phyloP scores from a whole-genome alignment of 495 filamentous ascomycete species.

The Penicillium robsamsonii region DNA sequence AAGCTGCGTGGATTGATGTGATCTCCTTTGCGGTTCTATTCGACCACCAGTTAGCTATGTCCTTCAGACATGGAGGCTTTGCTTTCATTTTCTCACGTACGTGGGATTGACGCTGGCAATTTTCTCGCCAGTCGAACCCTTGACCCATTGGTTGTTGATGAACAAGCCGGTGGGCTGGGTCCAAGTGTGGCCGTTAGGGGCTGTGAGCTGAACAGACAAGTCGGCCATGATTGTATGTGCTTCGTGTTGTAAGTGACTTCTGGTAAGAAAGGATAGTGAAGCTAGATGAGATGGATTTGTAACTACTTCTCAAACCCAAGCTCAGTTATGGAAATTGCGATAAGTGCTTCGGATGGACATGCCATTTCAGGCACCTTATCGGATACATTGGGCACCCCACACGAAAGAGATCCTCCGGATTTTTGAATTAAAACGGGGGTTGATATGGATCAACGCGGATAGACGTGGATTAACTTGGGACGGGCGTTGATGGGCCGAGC shows the following conservation, averaged over 20 bases:
- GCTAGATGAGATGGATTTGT: neutral
- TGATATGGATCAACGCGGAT: neutral
- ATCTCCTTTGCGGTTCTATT: conserved; percentile 71
- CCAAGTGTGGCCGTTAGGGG: conserved; percentile 79
- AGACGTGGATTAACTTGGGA: neutral
- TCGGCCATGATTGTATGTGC: conserved; percentile 20
- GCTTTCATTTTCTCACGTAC: conserved; percentile 43
- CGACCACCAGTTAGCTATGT: conserved; percentile 23
- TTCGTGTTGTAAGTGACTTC: neutral
- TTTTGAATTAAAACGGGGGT: conserved; percentile 6
- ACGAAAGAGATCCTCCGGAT: conserved; percentile 16
- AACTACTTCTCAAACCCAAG: neutral
- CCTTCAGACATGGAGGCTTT: neutral
- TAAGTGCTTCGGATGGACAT: conserved; percentile 26
- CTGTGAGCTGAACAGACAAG: conserved; percentile 28
- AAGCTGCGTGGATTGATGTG: conserved; percentile 77
- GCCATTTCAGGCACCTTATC: conserved; percentile 5
- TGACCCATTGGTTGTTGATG: conserved; percentile 92
- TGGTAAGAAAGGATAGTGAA: no score
- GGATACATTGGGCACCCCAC: conserved; percentile 2
- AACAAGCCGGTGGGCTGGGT: conserved; percentile 77
- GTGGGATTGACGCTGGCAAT: conserved; percentile 80
- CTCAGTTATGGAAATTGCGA: conserved; percentile 1
- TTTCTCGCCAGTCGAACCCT: conserved; percentile 66
- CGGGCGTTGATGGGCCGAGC: neutral